Base-by-base conservation (phyloP, 805 yeast species). In the Candida ipomoeae region DNA sequence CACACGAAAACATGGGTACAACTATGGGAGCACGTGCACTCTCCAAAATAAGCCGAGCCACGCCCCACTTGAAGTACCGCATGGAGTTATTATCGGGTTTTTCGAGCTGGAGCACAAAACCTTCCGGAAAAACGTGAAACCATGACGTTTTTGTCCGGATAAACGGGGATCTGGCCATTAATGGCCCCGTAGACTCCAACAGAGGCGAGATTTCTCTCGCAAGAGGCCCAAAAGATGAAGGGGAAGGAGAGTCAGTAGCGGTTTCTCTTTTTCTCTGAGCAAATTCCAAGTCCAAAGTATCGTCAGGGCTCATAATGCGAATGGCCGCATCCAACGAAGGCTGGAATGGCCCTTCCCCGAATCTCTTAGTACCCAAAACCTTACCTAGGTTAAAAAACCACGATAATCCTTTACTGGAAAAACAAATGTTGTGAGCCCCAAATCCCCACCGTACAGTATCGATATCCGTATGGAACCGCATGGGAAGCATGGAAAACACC, bases 11-110 rank as follows among this genome's bases (percentile, higher is more conserved):
- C 15, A 92, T 85, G 1, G 98, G 98, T 14, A 94, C 82, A 14
- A 92, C 80, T 1, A 91, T 81, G 0, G 99, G 98, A 0, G 92
- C 82, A 52, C 80, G 78, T 0, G 92, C 83, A 8, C 95, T 75
- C 65, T 92, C 99, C 49, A 94, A 68, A 5, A 94, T 76, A 57
- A 91, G 64, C 57, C 99, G 76, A 2, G 96, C 81, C 1, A 90
- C 83, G 0, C 99, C 99, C 98, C 98, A 92, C 63, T 88, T 85
- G 75, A 94, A 92, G 67, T 88, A 92, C 55, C 97, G 75, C 94
- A 94, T 88, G 3, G 97, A 89, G 57, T 89, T 87, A 45, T 79
- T 75, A 63, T 81, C 83, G 0, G 97, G 97, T 34, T 85, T 83
- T 53, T 83, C 78, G 44, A 88, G 65, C 65, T 94, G 99, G 48